Evolutionary conservation across 352 stramenopile species (phyloP), one percentile per base, ranked within the genome.

Genomic region (Peronospora belbahrii): DNA sequence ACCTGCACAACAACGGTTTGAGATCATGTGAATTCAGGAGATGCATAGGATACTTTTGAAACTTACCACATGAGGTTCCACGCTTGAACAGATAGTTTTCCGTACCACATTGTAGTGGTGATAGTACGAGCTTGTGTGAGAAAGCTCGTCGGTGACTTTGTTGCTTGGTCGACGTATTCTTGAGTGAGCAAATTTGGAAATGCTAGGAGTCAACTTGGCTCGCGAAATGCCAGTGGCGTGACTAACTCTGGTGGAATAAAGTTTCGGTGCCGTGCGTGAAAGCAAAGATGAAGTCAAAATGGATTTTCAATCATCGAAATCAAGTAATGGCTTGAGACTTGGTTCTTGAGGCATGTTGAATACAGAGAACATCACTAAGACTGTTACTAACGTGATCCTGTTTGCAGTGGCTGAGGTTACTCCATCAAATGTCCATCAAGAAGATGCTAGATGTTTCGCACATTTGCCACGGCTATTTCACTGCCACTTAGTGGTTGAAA

Each of bases 41-140:
- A 28, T 27, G 3, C 18, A 11, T 15, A 19, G 20, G 17, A 42
- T 9, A 20, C 19, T 1, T 3, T 28, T 3, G 28, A 42, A n/a
- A 13, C 25, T 28, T 42, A 60, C 56, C 56, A 64, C 28, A 64
- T 4, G 20, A 59, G 23, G 10, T n/a, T 56, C 14, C 33, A 62
- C 11, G 46, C 42, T 52, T 52, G 45, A 15, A 56, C 24, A n/a
- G 49, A 17, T 22, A 62, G 27, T 48, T 56, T 41, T 9, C 41
- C 40, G 33, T 27, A 56, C 40, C 39, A 36, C 53, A 62, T 62
- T 17, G 30, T 23, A 13, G 22, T 34, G 20, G 6, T 42, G 42
- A n/a, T 17, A 23, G 7, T 15, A 48, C 4, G 11, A 34, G 10
- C 13, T 34, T 34, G 30, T n/a, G 30, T 34, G 6, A n/a, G 4